These are phyloP conservation scores for Piper betle DNA, from an alignment of 164 flowering plant genomes.

Conservation along the genomic window DNA sequence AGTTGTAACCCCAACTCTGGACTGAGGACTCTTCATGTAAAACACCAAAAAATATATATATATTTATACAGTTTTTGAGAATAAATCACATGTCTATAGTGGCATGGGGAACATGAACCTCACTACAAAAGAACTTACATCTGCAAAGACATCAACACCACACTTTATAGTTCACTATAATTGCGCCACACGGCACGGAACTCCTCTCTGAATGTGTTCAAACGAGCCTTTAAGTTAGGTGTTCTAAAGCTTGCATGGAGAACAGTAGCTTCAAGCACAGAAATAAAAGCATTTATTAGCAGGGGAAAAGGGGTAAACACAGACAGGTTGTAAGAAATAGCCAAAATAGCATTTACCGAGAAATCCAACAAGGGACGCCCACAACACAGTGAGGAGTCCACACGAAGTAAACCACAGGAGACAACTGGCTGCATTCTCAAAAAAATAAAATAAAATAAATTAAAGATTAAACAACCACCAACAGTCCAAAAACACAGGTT, in stretches of 20 bases:
- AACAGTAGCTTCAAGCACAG: slow-evolving; percentile 44
- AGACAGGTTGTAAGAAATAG: background rate
- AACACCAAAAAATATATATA: too few relatives aligned
- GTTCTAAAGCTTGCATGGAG: slow-evolving; percentile 97
- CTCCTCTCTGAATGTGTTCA: slow-evolving; percentile 93
- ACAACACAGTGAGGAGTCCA: slow-evolving; percentile 55
- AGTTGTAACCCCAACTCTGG: too few relatives aligned
- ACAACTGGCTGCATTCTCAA: slow-evolving; percentile 38
- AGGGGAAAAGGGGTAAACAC: background rate
- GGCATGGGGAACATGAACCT: too few relatives aligned
- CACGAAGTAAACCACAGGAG: slow-evolving; percentile 79
- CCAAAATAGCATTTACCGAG: slow-evolving; percentile 37
- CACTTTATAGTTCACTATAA: slow-evolving; percentile 71
- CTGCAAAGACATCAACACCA: slow-evolving; percentile 3
- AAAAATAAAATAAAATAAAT: slow-evolving; percentile 4
- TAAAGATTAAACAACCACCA: too few relatives aligned
- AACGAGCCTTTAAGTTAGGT: slow-evolving; percentile 90
- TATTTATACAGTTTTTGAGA: too few relatives aligned
- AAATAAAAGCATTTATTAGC: background rate
- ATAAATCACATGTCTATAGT: too few relatives aligned
- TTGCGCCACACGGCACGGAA: slow-evolving; percentile 97
- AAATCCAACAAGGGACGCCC: slow-evolving; percentile 71
- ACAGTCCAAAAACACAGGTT: background rate
- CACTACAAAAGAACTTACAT: too few relatives aligned
- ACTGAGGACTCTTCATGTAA: too few relatives aligned